Evolutionary conservation across 257 asterid species (phyloP), one percentile per base, ranked within the genome.

Genomic region (Striga asiatica): DNA sequence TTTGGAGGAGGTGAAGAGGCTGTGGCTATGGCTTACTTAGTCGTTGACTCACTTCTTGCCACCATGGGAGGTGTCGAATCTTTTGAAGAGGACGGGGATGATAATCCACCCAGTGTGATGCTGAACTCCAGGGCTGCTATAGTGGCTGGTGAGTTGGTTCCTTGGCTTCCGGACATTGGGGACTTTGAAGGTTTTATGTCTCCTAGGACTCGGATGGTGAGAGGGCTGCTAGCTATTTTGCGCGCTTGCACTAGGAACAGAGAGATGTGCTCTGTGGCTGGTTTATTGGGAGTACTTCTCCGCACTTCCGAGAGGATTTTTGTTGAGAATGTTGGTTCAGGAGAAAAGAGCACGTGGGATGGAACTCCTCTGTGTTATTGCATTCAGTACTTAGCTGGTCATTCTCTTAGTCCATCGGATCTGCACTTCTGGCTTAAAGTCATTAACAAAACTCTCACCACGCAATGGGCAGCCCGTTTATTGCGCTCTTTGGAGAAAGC

Each of bases 1-100:
- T 87, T 87, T 76, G 98, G 82, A 50, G 76, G 69, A 60, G 93
- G 77, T 7, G 79, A 71, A 35, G 96, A 91, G 28, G 79, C 94
- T 50, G 94, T 82, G 16, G 50, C 82, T 48, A 68, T 82, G 73
- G 80, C 95, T 63, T 78, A 74, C 72, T 71, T 82, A 81, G 93
- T 91, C 12, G 84, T 87, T 66, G 98, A 91, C 72, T 91, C 98
- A 2, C 96, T 91, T 77, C 95, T 91, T 72, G 94, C 93, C 47
- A 91, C 97, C 6, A 91, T 91, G 98, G 98, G 98, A 66, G 98
- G 98, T 51, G 97, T 91, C 27, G 98, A 91, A 77, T 91, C 93
- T 73, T 91, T 91, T 74, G 98, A 84, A 69, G 97, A 82, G 75
- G 85, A 88, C 58, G 89, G 69, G 66, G 93, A 91, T 74, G 82